Percentiles rank a stretch among this genome's conserved stretches.
phyloP scores from a whole-genome alignment of 2,329 filamentous ascomycete species.

The Botrytis galanthina region DNA sequence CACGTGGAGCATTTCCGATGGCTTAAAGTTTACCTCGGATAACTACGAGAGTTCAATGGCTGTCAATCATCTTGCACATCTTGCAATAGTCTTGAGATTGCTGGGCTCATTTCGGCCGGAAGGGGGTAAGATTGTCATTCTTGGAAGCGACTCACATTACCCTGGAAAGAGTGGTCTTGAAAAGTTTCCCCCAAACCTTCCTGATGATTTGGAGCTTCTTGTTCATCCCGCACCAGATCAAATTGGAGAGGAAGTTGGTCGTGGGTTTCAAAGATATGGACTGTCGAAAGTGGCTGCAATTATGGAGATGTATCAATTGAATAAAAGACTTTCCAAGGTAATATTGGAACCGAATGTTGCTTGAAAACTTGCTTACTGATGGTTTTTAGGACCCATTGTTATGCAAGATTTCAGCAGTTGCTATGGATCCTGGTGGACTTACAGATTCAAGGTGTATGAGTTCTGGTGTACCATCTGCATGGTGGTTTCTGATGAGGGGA shows the following conservation, averaged over 20 bases:
- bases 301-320: constrained; percentile 5
- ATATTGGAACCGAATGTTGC: too few relatives aligned
- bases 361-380: background rate
- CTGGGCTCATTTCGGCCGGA: constrained; percentile 33
- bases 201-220: constrained; percentile 2
- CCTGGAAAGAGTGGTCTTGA: constrained; percentile 1
- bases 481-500: background rate
- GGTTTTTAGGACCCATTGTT: background rate
- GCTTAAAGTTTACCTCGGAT: constrained; percentile 40
- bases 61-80: constrained; percentile 43
- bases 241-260: background rate
- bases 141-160: constrained; percentile 21
- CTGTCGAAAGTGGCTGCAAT: background rate
- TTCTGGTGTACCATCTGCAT: background rate
- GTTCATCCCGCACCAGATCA: background rate
- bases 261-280: constrained; percentile 13
- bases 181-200: background rate
- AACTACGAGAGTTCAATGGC: constrained; percentile 43
- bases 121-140: constrained; percentile 36
- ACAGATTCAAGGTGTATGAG: background rate
- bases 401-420: constrained; percentile 1
- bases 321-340: constrained; percentile 1
- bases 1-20: constrained; percentile 40
- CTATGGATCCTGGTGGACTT: background rate
- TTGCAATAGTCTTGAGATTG: constrained; percentile 41